Base-by-base conservation (phyloP, 75 land plant genomes). In the Azolla pinnata region DNA sequence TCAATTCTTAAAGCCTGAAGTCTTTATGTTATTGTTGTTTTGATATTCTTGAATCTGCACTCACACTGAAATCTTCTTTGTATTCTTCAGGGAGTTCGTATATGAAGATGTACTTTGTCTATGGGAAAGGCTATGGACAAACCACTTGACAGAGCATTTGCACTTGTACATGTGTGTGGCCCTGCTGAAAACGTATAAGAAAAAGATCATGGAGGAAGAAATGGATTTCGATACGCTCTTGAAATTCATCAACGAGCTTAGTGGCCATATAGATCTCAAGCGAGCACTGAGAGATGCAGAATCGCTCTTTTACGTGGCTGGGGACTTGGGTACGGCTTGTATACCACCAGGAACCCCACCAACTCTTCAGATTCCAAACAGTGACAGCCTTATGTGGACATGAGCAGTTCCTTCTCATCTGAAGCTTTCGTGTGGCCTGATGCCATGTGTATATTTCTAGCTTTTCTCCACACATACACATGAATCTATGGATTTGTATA, bases 281-380 rank as follows among this genome's bases (percentile, higher is more conserved):
- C 62, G 77, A 29, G 68, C 72, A 17, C 60, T 93, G 7, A 66
- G 83, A 23, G 98, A 88, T 64, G 83, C 98, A 21, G 96, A 93
- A 53, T 87, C 96, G 35, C 66, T 93, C 27, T 93, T 87, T 59
- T 61, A 76, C 19, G 78, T 85, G 66, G 96, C 96, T 21, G 96
- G 96, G 7, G 98, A 93, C 56, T 71, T 70, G 12, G 98, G 98
- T 20, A 84, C 70, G 1, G 90, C 95, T n/a, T 75, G 79, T 59
- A 93, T 93, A 29, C 87, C 98, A 31, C 96, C 96, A 31, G 98
- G 96, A 49, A 89, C 98, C 23, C 98, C 98, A 14, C 96, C 98
- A 24, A 80, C 96, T 12, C 50, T 85, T 65, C 83, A 89, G 10
- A 54, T 77, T 40, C 85, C 54, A 25, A 10, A 25, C 2, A 26